A percentile compares a stretch with the other conserved stretches of the same genome.
Conservation (phyloP, 2,329 filamentous ascomycete genomes). For the Zelopaecilomyces penicillatus region DNA sequence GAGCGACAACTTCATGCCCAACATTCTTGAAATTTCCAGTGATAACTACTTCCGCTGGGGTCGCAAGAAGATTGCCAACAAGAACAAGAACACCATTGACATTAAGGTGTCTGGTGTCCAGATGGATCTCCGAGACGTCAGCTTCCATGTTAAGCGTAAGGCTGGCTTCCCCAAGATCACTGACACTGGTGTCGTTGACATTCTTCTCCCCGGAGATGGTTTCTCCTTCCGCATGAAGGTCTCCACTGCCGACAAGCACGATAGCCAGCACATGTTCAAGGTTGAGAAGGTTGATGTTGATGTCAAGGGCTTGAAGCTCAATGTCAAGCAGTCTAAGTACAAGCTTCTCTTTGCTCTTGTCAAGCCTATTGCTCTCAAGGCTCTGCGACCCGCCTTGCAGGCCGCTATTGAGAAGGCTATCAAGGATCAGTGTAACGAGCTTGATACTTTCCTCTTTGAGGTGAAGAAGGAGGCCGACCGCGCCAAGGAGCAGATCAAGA, state of each 20-base stretch:
- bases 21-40: conserved; percentile 76
- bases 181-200: conserved; percentile 81
- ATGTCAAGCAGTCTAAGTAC: conserved; percentile 90
- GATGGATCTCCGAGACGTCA: conserved; percentile 84
- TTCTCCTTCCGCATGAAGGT: conserved; percentile 89
- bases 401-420: conserved; percentile 87
- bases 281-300: conserved; percentile 80
- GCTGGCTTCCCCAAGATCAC: conserved; percentile 81
- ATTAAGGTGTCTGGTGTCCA: conserved; percentile 83
- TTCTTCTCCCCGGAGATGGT: conserved; percentile 78
- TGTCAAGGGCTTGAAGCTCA: conserved; percentile 75
- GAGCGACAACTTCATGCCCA: conserved; percentile 94
- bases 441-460: conserved; percentile 64
- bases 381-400: conserved; percentile 74
- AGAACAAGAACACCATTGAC: conserved; percentile 73
- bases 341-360: conserved; percentile 80
- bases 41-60: conserved; percentile 96
- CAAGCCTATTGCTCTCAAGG: conserved; percentile 79
- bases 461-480: conserved; percentile 78
- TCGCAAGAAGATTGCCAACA: conserved; percentile 75
- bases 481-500: conserved; percentile 48
- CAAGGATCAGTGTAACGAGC: conserved; percentile 68
- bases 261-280: conserved; percentile 84
- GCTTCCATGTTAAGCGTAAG: conserved; percentile 94
- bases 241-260: conserved; percentile 67